Conservation (phyloP, 176 grass and related monocot genomes). For the Saccharum spontaneum region DNA sequence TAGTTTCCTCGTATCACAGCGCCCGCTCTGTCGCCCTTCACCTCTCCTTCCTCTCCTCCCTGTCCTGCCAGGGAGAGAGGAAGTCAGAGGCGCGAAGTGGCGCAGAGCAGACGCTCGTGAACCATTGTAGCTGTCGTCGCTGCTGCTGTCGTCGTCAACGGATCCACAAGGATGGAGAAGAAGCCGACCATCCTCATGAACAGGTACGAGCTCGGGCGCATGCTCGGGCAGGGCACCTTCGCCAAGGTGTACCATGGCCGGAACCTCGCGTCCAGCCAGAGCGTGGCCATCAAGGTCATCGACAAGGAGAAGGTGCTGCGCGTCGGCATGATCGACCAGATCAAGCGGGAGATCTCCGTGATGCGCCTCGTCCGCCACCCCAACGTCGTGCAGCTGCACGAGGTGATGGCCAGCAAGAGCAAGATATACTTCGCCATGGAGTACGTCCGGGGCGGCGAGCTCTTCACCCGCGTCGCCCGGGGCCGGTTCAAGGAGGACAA, state of each 20-base stretch:
- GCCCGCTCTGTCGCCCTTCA: constrained; percentile 41
- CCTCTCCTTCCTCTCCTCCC: constrained; percentile 53
- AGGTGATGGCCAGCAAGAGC: constrained; percentile 95
- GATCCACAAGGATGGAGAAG: constrained; percentile 67
- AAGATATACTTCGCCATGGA: constrained; percentile 96
- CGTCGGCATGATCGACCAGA: constrained; percentile 84
- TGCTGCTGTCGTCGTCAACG: constrained; percentile 4
- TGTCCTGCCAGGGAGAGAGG: constrained; percentile 33
- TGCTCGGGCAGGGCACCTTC: constrained; percentile 83
- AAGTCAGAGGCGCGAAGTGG: constrained; percentile 44
- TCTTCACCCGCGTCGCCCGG: constrained; percentile 63
- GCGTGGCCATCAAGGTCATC: constrained; percentile 84
- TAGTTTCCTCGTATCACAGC: constrained; percentile 38
- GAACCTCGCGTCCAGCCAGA: constrained; percentile 58
- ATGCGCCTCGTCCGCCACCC: constrained; percentile 81
- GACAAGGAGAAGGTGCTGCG: constrained; percentile 90
- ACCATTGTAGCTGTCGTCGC: not conserved
- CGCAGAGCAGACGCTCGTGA: constrained; percentile 40
- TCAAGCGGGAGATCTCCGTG: constrained; percentile 84
- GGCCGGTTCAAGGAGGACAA: constrained; percentile 68
- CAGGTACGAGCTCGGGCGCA: constrained; percentile 71
- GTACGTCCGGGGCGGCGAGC: constrained; percentile 79
- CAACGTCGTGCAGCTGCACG: constrained; percentile 82
- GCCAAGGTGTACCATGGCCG: constrained; percentile 85
- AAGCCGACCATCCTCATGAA: constrained; percentile 75